Evolutionary conservation across 2,329 filamentous ascomycete genomes (phyloP), one percentile per base, ranked within the genome.

Genomic region (Lojkania enalia): DNA sequence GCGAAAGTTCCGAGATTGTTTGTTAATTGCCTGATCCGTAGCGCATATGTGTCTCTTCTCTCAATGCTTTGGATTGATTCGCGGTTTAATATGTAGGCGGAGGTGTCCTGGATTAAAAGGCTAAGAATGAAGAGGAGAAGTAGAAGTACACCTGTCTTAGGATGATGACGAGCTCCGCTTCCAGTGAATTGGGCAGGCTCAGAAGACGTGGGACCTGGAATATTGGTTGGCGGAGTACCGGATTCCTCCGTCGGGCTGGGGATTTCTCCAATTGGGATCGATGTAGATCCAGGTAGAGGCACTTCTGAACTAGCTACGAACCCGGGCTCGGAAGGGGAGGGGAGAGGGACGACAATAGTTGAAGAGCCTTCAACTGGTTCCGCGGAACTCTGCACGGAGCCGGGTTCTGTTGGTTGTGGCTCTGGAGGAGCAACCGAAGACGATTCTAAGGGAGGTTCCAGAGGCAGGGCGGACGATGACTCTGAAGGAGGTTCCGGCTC

Each of bases 1-100:
- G 55, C 55, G 20, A 58, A 57, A n/a, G n/a, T n/a, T n/a, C n/a
- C n/a, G n/a, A n/a, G n/a, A n/a, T n/a, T n/a, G n/a, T 3, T 32
- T 35, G 21, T 40, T 46, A 14, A 58, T 51, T 35, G 49, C 54
- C 15, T 55, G 46, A 9, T 51, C 52, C 13, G 52, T 43, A 16
- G 38, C 53, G 42, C 55, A 42, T n/a, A 58, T 42, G 32, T 43
- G 47, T 18, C 52, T 14, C 23, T 46, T 42, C 11, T 47, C 53
- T 35, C 51, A 35, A 23, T 35, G 29, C 1, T 39, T 49, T 20
- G 43, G 30, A 25, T 47, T 42, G 14, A 38, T 16, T 4, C 39
- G 42, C 9, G 27, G 40, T 12, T 35, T 27, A 18, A 25, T 12
- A 33, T 38, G 20, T 33, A 49, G 5, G 54, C 51, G 39, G 49